Percentiles rank a stretch among this genome's conserved stretches.
Evolutionary conservation across 139 green algal genomes (phyloP).

Genomic region (Astrephomene gubernaculifera): DNA sequence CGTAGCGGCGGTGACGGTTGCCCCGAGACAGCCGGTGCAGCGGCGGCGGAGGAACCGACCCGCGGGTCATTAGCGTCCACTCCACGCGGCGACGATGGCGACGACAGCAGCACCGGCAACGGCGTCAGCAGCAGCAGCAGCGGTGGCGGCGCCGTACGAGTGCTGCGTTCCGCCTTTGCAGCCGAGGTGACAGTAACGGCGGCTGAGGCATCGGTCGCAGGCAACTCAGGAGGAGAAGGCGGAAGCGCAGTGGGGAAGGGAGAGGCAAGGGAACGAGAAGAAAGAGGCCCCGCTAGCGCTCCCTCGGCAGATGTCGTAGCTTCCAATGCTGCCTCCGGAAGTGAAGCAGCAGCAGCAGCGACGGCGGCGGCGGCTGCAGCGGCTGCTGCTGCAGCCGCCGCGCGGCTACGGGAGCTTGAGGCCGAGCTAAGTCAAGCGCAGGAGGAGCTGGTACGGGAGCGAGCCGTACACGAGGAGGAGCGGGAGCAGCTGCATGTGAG

Average conservation of each 20-base stretch:
- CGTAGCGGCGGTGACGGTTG: no score
- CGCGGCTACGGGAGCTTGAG: slow-evolving; percentile 4
- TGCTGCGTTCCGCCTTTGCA: not conserved
- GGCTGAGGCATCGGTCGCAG: not conserved
- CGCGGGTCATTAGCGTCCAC: no score
- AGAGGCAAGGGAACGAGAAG: not conserved
- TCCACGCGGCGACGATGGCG: not conserved
- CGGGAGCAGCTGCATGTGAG: slow-evolving; percentile 26
- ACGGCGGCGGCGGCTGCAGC: not conserved
- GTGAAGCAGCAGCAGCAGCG: not conserved
- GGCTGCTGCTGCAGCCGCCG: not conserved
- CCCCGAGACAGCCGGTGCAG: no score
- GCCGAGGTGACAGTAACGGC: not conserved
- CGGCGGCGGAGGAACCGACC: no score
- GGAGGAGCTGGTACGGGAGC: slow-evolving; percentile 21
- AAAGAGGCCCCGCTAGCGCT: not conserved
- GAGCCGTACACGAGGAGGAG: slow-evolving; percentile 21
- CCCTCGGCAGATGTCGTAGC: no score
- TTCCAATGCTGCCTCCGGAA: no score
- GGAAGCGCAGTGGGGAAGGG: not conserved
- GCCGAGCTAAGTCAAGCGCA: not conserved
- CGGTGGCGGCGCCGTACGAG: not conserved
- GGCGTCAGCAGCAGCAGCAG: not conserved
- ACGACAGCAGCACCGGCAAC: not conserved
- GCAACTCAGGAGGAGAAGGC: not conserved